Evolutionary conservation across 352 stramenopile species (phyloP).

Genomic region (Globisporangium spinosum): DNA sequence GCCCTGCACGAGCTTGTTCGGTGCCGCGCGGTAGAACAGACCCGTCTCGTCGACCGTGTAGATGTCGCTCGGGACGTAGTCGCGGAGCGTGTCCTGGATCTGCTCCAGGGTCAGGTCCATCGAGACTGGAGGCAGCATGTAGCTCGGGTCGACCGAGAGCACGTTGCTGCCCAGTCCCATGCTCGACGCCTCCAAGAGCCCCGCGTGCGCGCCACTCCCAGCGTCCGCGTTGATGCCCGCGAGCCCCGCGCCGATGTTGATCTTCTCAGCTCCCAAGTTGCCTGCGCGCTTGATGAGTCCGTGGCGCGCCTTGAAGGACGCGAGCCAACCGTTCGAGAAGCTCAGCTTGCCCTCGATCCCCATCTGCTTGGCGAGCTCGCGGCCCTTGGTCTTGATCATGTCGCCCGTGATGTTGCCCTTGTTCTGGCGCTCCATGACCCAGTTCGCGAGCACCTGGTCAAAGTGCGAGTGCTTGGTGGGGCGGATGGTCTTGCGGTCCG

Average conservation of each 20-base stretch:
- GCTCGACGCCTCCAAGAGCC: conserved; percentile 44
- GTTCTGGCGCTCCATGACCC: conserved; percentile 88
- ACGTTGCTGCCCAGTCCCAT: conserved; percentile 42
- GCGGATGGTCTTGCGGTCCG: conserved; percentile 66
- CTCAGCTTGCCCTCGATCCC: conserved; percentile 73
- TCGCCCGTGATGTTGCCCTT: conserved; percentile 87
- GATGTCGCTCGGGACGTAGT: conserved; percentile 80
- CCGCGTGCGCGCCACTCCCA: conserved; percentile 2
- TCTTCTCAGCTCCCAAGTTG: conserved; percentile 37
- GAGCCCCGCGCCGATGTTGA: neutral
- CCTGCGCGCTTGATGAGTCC: conserved; percentile 67
- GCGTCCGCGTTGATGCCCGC: conserved; percentile 9
- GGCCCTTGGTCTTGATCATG: conserved; percentile 85
- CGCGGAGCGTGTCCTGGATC: conserved; percentile 79
- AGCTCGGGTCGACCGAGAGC: conserved; percentile 49
- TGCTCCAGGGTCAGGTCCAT: conserved; percentile 81
- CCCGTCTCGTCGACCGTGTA: conserved; percentile 87
- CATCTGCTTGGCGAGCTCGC: conserved; percentile 83
- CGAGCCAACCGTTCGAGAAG: conserved; percentile 86
- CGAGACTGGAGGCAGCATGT: conserved; percentile 77
- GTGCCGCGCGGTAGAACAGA: conserved; percentile 83
- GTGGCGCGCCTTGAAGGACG: conserved; percentile 82
- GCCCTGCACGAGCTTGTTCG: conserved; percentile 78
- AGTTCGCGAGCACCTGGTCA: conserved; percentile 78
- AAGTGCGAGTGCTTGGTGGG: conserved; percentile 18